Base-by-base conservation (phyloP, 2,329 filamentous ascomycete genomes). In the Ophiostoma perfectum region DNA sequence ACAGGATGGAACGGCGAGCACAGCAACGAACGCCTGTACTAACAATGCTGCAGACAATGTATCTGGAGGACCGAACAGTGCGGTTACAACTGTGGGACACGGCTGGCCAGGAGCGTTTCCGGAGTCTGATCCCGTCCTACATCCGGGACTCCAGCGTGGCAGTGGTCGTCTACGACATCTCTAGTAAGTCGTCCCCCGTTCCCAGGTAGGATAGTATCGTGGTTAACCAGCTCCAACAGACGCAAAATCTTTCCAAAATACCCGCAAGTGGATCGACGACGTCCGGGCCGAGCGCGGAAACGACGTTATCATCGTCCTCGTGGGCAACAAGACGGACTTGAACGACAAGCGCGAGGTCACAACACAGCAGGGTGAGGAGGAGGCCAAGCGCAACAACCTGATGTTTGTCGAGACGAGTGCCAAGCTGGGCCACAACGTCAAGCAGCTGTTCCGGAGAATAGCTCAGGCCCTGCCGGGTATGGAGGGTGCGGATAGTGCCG, bases 321-420 rank as follows among this genome's bases (percentile, higher is more conserved):
- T 99, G 52, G 95, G 95, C 73, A 99, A 99, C 84, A 99, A 99
- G 88, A 99, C 95, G 62, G 95, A 99, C 84, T 80, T 99, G 79
- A 96, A 95, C 79, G 95, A 99, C 80, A 98, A 97, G 86, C 88
- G 95, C 68, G 94, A 99, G 80, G 95, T 99, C 70, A 99, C 94
- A 58, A 96, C 93, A 47, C 89, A 91, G 76, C 93, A 98, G 80
- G 95, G 95, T 70, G 95, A 99, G 79, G 95, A 98, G 75, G 95
- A 99, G 81, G 94, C 94, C 60, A 97, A 96, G 86, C 94, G 94
- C 84, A 94, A 97, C 80, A 95, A 95, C 73, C 83, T 97, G 73
- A 97, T 99, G 91, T 99, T 99, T 77, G 95, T 99, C 75, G 95
- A 99, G 84, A 99, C 95, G 67, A 97, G 93, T 78, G 95, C 95